Conservation (phyloP, 805 yeast species). For the Cyberlindnera veronae region DNA sequence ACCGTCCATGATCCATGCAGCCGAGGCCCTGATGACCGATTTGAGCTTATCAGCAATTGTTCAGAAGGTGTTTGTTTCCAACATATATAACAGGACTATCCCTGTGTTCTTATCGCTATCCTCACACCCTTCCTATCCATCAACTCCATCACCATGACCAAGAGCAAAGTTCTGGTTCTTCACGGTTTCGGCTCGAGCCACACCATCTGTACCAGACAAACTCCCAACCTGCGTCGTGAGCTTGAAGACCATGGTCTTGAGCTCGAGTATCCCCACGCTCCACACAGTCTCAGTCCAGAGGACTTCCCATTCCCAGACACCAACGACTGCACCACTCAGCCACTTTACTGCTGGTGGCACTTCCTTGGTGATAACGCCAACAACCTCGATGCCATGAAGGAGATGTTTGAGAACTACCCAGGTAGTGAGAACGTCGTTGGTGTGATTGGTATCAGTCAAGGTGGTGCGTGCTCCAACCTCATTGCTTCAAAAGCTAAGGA, state of each 20-base stretch:
- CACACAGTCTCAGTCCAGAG: constrained; percentile 1
- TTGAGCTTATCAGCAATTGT: too few species aligned
- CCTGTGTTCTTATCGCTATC: too few species aligned
- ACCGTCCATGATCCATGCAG: too few species aligned
- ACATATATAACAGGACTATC: too few species aligned
- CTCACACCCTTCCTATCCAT: neutral
- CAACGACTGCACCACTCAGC: constrained; percentile 6
- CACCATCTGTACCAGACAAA: constrained; percentile 2
- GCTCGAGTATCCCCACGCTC: constrained; percentile 4
- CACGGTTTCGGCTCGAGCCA: constrained; percentile 8
- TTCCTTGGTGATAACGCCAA: neutral
- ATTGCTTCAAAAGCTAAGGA: constrained; percentile 1
- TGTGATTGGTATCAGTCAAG: constrained; percentile 12
- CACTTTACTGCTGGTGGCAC: constrained; percentile 9
- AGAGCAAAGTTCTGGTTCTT: constrained; percentile 2
- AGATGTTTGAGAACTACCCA: neutral
- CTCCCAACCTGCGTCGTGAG: neutral
- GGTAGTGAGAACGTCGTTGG: constrained; percentile 9
- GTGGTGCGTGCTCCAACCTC: constrained; percentile 3
- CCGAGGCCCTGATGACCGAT: too few species aligned
- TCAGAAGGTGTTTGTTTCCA: too few species aligned
- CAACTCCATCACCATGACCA: neutral
- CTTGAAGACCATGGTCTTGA: constrained; percentile 3
- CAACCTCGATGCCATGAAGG: neutral
- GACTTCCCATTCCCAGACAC: constrained; percentile 8